Evolutionary conservation across 2,329 filamentous ascomycete species (phyloP), one percentile per base, ranked within the genome.

Genomic region (Alternaria triticina): DNA sequence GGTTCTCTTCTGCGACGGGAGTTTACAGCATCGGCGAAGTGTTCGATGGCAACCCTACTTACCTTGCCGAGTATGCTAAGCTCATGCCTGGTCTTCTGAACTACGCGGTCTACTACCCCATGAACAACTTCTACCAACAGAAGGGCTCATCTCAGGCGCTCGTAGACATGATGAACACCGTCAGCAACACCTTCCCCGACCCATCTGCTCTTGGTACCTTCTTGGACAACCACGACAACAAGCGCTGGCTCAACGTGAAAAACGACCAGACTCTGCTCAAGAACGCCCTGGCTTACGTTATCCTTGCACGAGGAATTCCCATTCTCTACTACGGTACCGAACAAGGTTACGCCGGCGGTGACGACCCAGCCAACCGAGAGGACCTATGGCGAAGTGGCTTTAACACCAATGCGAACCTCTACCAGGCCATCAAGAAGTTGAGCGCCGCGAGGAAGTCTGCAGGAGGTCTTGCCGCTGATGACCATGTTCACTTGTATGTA

Each of bases 1-100:
- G 71, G 0, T 90, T 90, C 68, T 79, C 83, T 22, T 69, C 80
- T 7, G 85, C 84, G 3, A 83, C 87, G 1, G 88, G 87, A 5
- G 85, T 89, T 2, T 90, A 88, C 74, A 81, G 84, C 6, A 81
- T 89, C 13, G 88, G 89, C 10, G 89, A 91, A 71, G 87, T 90
- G 4, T 85, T 83, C 54, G 81, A 87, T 30, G 87, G 86, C 27
- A 80, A 86, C 65, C 82, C 86, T 1, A 64, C 75, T 9, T 87
- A 87, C 67, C 78, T 86, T 0, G 79, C 83, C 20, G 83, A 83
- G 10, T 90, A 88, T 70, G 83, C 87, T 46, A 77, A 81, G 51
- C 76, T 83, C 58, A 83, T 90, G 80, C 82, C 82, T n/a, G 88
- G 87, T 13, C 76, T 90, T 28, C 78, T 90, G 64, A 89, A 91